Percentiles rank a stretch among this genome's conserved stretches.
phyloP scores from a whole-genome alignment of 768 basidiomycete species.

The Obba rivulosa region DNA sequence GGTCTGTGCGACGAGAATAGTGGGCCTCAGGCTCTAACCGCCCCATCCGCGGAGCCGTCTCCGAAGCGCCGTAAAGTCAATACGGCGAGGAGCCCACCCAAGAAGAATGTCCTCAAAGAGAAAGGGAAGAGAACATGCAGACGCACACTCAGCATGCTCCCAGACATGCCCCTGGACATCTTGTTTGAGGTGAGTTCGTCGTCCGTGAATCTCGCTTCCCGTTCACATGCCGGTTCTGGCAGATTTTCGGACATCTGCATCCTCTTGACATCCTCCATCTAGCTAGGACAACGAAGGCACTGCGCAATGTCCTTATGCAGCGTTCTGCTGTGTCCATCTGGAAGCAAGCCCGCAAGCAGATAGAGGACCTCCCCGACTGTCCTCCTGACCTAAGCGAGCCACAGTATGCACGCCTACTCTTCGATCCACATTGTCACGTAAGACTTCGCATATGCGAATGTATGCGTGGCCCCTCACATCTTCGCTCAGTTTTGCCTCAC shows the following conservation, averaged over 20 bases:
- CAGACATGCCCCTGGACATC: slow-evolving; percentile 12
- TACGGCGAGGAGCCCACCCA: slow-evolving; percentile 1
- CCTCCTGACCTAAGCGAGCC: slow-evolving; percentile 8
- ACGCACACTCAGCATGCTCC: slow-evolving; percentile 7
- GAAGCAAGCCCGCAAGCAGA: slow-evolving; percentile 1
- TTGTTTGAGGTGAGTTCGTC: slow-evolving; percentile 3
- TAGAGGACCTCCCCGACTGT: slow-evolving; percentile 5
- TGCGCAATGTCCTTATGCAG: slow-evolving; percentile 6
- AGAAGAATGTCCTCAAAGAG: not conserved
- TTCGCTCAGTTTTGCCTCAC: slow-evolving; percentile 6
- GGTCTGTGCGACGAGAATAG: not conserved
- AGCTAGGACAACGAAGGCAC: slow-evolving; percentile 8
- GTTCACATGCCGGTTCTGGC: too few relatives aligned
- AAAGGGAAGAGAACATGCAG: not conserved
- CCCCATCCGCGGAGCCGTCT: not conserved
- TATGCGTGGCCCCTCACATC: not conserved
- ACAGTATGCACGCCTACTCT: slow-evolving; percentile 16
- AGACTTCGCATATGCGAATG: not conserved
- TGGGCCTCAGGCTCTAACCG: too few relatives aligned
- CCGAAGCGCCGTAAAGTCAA: not conserved
- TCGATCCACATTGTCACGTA: slow-evolving; percentile 29
- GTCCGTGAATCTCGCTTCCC: not conserved
- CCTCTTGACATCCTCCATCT: slow-evolving; percentile 7
- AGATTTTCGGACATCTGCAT: slow-evolving; percentile 9
- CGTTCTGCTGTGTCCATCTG: slow-evolving; percentile 5